Percentiles rank a stretch among this genome's conserved stretches.
These are phyloP conservation scores for Cucurbita argyrosperma DNA, from an alignment of 306 rosid genomes.

Conservation along the genomic window DNA sequence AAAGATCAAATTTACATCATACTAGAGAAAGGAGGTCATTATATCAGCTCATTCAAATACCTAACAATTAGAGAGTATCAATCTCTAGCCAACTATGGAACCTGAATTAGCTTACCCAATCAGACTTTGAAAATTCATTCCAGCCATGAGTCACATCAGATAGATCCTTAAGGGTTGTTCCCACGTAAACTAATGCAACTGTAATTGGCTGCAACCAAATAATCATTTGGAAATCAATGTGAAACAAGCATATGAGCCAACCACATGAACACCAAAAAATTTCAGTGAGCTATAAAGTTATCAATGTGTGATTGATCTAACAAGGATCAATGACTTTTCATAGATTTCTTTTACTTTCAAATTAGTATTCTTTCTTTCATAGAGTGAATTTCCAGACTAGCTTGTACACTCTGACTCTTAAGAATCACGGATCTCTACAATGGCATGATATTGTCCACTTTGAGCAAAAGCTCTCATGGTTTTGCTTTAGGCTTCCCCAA, in stretches of 20 bases:
- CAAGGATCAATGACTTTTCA: neutral
- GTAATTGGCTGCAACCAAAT: slow-evolving; percentile 72
- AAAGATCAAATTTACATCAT: neutral
- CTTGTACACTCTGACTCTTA: no score
- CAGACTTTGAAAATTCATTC: slow-evolving; percentile 70
- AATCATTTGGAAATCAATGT: neutral
- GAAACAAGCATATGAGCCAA: neutral
- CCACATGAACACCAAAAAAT: neutral
- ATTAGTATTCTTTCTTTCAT: neutral
- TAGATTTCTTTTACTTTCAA: neutral
- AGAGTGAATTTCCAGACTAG: no score
- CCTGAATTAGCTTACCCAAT: slow-evolving; percentile 50
- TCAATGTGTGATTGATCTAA: neutral
- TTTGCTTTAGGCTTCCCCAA: no score
- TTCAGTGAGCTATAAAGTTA: neutral
- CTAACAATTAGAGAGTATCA: neutral
- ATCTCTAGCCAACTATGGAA: neutral
- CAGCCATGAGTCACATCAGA: slow-evolving; percentile 96
- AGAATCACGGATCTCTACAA: no score
- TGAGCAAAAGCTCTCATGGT: no score
- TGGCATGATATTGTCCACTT: no score
- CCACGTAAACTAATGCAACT: slow-evolving; percentile 66
- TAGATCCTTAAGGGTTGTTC: slow-evolving; percentile 93
- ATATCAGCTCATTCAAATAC: neutral
- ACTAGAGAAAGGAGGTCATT: neutral